Base-by-base conservation (phyloP, 106 monocot species). In the Dendrobium chrysotoxum region DNA sequence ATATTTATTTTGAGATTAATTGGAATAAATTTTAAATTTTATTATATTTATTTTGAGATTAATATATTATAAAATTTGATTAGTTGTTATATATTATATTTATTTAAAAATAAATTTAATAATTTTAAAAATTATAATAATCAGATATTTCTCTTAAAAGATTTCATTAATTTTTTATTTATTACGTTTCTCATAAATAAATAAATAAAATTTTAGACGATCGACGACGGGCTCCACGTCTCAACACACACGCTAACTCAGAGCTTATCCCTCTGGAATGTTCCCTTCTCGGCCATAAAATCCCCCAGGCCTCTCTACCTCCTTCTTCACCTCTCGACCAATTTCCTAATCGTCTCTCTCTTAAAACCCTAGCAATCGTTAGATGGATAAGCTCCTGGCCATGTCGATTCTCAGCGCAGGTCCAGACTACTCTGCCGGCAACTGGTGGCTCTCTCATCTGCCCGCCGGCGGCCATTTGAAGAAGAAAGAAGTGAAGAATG, bases 301-400 rank as follows among this genome's bases (percentile, higher is more conserved):
- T 0, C 20, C 40, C 70, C 21, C 39, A 20, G 20, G 41, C 74
- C 42, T 4, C 74, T 42, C 41, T 42, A 41, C 42, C 41, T 0
- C 53, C 42, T 23, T 26, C n/a, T 6, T 21, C 73, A 39, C 16
- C 73, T 74, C 40, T 20, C 26, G 2, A 42, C 0, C 5, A n/a
- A 73, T 40, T 17, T 38, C 2, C 73, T 38, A 31, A 26, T 45
- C 75, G 4, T 75, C 45, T 42, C n/a, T 26, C 8, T 18, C 23
- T 20, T 4, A 40, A 38, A 23, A 42, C 45, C 75, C 45, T 45
- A 41, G 25, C 26, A 23, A 61, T 28, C 30, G 30, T 55, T 26
- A 16, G 28, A 85, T 85, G 85, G 85, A 85, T 18, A 85, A 85
- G 85, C 75, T 80, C 45, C 54, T 85, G 65, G 85, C 85, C 16